Conservation (phyloP, 2,329 filamentous ascomycete genomes). For the Alternaria incomplexa region DNA sequence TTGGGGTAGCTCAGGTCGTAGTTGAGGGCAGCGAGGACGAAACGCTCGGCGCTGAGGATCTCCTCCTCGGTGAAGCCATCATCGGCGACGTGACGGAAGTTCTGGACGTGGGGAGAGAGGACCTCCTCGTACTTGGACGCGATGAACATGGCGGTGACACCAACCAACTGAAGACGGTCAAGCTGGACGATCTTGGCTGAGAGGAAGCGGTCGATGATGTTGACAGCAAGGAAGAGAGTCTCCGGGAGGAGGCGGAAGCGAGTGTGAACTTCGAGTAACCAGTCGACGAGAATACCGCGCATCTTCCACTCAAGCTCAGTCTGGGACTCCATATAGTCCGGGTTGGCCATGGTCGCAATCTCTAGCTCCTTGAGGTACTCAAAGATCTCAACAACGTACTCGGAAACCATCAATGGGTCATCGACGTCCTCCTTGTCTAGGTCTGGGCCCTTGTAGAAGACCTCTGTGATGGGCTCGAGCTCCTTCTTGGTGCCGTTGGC, state of each 20-base stretch:
- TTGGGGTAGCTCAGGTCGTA: conserved; percentile 99
- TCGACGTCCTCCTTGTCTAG: conserved; percentile 87
- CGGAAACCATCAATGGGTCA: conserved; percentile 96
- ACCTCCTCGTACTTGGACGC: conserved; percentile 99
- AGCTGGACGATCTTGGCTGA: conserved; percentile 95
- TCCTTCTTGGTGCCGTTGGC: conserved; percentile 24
- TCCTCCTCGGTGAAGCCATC: conserved; percentile 95
- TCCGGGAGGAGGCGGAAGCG: conserved; percentile 95
- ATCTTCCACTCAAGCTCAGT: conserved; percentile 98
- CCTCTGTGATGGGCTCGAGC: conserved; percentile 32
- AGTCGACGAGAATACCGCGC: conserved; percentile 94
- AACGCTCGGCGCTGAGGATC: conserved; percentile 96
- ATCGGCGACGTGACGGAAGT: conserved; percentile 96
- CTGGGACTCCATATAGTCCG: conserved; percentile 93
- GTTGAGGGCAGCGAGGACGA: conserved; percentile 86
- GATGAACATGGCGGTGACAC: conserved; percentile 99
- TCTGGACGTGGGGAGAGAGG: conserved; percentile 92
- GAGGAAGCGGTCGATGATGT: conserved; percentile 97
- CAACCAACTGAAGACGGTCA: conserved; percentile 93
- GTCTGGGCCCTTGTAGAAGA: conserved; percentile 54
- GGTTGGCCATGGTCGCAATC: conserved; percentile 79
- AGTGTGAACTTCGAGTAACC: conserved; percentile 97
- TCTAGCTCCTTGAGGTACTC: conserved; percentile 92
- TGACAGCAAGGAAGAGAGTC: conserved; percentile 94
- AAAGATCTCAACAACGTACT: conserved; percentile 97